A percentile compares a stretch with the other conserved stretches of the same genome.
Evolutionary conservation across 2,329 filamentous ascomycete species (phyloP).

Genomic region (Phoma herbarum): DNA sequence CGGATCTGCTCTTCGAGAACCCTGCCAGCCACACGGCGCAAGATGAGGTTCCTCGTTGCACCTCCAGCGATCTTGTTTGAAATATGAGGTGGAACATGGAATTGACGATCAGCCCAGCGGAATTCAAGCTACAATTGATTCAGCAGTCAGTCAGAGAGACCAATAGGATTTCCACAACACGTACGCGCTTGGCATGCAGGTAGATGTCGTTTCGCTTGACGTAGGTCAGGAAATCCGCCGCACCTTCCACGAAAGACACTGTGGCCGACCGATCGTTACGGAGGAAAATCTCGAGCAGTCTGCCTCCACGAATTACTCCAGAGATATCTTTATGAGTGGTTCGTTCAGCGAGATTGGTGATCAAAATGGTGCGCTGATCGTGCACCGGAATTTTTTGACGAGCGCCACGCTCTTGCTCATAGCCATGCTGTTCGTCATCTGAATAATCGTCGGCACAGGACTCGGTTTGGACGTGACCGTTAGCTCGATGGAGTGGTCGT

Average conservation of each 20-base stretch:
- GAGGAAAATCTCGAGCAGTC: slow-evolving; percentile 73
- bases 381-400: slow-evolving; percentile 33
- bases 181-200: slow-evolving; percentile 72
- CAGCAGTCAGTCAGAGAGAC: slow-evolving; percentile 4
- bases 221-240: slow-evolving; percentile 69
- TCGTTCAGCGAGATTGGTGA: slow-evolving; percentile 69
- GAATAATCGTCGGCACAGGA: slow-evolving; percentile 26
- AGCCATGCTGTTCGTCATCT: slow-evolving; percentile 29
- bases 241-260: slow-evolving; percentile 74
- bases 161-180: slow-evolving; percentile 31
- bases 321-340: slow-evolving; percentile 73
- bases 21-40: slow-evolving; percentile 65
- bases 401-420: slow-evolving; percentile 7
- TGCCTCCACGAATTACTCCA: slow-evolving; percentile 72
- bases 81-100: slow-evolving; percentile 69
- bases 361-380: slow-evolving; percentile 66
- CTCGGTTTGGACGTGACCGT: slow-evolving; percentile 32
- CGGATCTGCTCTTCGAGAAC: slow-evolving; percentile 72
- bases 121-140: slow-evolving; percentile 65
- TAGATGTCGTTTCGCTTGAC: slow-evolving; percentile 72
- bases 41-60: slow-evolving; percentile 77
- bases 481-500: slow-evolving; percentile 24
- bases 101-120: slow-evolving; percentile 76
- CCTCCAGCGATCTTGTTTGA: slow-evolving; percentile 70
- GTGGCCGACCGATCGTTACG: slow-evolving; percentile 68